Evolutionary conservation across 306 rosid genomes (phyloP).

Genomic region (Calophaca sinica): DNA sequence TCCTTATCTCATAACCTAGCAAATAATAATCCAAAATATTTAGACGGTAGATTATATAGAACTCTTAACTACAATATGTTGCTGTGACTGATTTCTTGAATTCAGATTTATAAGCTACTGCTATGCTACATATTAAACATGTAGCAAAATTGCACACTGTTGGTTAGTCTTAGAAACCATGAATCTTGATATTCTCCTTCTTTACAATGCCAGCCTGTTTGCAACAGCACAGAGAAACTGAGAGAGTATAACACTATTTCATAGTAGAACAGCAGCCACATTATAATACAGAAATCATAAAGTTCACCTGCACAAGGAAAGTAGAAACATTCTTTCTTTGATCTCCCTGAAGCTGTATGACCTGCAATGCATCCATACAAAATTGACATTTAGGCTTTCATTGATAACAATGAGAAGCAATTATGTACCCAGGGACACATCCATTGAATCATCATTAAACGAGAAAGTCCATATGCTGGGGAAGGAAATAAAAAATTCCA

Average conservation of each 20-base stretch:
- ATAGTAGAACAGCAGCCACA: not conserved
- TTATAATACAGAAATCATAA: not conserved
- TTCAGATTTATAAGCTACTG: constrained; percentile 45
- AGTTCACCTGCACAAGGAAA: constrained; percentile 65
- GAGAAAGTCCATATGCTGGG: not conserved
- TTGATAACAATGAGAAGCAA: not conserved
- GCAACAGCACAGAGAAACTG: constrained; percentile 28
- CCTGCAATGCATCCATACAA: constrained; percentile 53
- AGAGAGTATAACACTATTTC: not conserved
- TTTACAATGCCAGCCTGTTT: constrained; percentile 67
- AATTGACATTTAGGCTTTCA: constrained; percentile 17
- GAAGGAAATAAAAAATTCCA: not conserved
- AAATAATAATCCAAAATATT: constrained; percentile 26
- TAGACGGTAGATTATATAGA: constrained; percentile 18
- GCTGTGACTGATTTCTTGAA: constrained; percentile 38
- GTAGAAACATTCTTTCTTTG: constrained; percentile 67
- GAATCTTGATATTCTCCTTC: constrained; percentile 70
- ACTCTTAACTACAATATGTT: constrained; percentile 31
- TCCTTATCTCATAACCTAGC: constrained; percentile 43
- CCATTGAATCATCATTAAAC: not conserved
- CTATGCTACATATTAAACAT: constrained; percentile 37
- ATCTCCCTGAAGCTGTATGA: constrained; percentile 74
- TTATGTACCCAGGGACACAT: not conserved
- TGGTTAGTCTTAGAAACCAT: constrained; percentile 56
- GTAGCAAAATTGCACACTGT: constrained; percentile 34